Percentiles rank a stretch among this genome's conserved stretches.
Conservation (phyloP, 805 yeast species). For the Grigorovia transvaalensis region DNA sequence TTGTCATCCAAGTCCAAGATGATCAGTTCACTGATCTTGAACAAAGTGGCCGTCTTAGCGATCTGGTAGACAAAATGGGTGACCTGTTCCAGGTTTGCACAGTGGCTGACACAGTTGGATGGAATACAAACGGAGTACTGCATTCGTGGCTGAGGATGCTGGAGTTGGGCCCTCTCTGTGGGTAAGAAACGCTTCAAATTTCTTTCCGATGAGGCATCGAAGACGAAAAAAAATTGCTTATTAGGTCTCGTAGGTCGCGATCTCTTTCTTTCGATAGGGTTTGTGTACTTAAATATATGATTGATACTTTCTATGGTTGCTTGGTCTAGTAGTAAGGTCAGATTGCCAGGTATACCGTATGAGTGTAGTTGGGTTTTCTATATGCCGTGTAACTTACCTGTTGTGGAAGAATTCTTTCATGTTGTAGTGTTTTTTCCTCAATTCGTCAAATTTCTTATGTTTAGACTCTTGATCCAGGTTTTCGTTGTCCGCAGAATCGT, state of each 20-base stretch:
- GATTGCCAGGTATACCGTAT: background rate
- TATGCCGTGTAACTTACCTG: background rate
- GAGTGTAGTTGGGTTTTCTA: background rate
- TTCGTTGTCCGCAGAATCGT: slow-evolving; percentile 28
- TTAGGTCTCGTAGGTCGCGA: too few species aligned
- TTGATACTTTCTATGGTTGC: too few species aligned
- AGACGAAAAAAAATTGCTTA: background rate
- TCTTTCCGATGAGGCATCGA: background rate
- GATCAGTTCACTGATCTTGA: slow-evolving; percentile 63
- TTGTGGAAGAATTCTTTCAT: slow-evolving; percentile 34
- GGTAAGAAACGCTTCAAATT: background rate
- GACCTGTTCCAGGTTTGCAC: slow-evolving; percentile 59
- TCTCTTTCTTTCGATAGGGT: too few species aligned
- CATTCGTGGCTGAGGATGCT: background rate
- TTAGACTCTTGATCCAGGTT: slow-evolving; percentile 40
- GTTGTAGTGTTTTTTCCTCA: slow-evolving; percentile 74
- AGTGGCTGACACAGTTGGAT: slow-evolving; percentile 50
- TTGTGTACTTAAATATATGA: too few species aligned
- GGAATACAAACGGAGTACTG: slow-evolving; percentile 60
- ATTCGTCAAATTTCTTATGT: slow-evolving; percentile 61
- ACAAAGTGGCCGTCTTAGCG: slow-evolving; percentile 63
- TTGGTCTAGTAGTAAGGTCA: too few species aligned
- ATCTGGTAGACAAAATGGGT: slow-evolving; percentile 68
- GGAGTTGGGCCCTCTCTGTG: background rate
- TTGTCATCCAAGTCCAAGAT: slow-evolving; percentile 44